A percentile compares a stretch with the other conserved stretches of the same genome.
Evolutionary conservation across 2,329 filamentous ascomycete genomes (phyloP).

Genomic region (Phialophora macrospora): DNA sequence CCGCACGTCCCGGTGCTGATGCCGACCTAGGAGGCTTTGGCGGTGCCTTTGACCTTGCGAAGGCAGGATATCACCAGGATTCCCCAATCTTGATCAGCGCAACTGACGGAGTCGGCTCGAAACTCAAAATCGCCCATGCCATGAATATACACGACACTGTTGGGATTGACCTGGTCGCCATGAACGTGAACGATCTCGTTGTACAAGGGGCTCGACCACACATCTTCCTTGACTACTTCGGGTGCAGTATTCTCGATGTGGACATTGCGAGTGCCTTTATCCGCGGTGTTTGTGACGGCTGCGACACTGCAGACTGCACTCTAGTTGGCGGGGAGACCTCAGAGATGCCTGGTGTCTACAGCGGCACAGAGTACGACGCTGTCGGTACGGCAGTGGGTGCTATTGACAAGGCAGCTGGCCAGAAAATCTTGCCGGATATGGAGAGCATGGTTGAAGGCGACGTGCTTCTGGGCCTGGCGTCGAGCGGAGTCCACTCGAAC

Average conservation of each 20-base stretch:
- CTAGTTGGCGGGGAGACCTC: constrained; percentile 97
- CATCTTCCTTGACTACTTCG: constrained; percentile 98
- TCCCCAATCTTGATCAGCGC: constrained; percentile 87
- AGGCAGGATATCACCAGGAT: constrained; percentile 74
- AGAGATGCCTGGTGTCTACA: constrained; percentile 97
- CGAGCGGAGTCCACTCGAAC: constrained; percentile 90
- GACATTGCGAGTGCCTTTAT: constrained; percentile 82
- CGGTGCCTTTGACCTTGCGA: constrained; percentile 77
- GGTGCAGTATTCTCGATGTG: constrained; percentile 84
- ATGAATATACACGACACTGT: constrained; percentile 92
- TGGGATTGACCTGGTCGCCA: constrained; percentile 94
- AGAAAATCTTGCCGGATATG: constrained; percentile 73
- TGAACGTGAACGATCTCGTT: constrained; percentile 98
- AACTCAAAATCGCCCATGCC: constrained; percentile 91
- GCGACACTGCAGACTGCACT: constrained; percentile 81
- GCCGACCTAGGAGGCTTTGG: constrained; percentile 96
- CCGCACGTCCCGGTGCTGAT: constrained; percentile 82
- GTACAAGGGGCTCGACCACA: constrained; percentile 94
- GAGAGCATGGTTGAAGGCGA: constrained; percentile 80
- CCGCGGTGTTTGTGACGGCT: constrained; percentile 85
- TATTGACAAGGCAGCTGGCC: constrained; percentile 61
- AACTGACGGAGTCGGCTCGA: constrained; percentile 95
- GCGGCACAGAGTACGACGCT: constrained; percentile 86
- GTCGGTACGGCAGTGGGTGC: constrained; percentile 89
- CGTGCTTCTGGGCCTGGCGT: constrained; percentile 81